Conservation (phyloP, 1,139 yeast species). For the Meyerozyma smithsonii region DNA sequence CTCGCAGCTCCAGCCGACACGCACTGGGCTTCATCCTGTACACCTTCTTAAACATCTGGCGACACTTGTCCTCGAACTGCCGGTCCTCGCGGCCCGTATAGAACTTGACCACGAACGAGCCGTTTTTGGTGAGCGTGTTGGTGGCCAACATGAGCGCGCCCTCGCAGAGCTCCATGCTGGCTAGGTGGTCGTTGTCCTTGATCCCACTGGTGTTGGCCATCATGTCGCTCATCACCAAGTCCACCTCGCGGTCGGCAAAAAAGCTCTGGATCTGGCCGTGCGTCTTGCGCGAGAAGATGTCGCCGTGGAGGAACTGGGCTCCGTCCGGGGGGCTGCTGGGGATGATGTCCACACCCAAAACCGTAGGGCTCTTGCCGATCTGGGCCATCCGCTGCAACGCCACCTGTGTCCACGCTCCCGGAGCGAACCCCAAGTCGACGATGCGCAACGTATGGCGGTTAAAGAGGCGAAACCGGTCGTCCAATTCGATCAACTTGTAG, state of each 20-base stretch:
- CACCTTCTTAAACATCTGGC: slow-evolving; percentile 28
- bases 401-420: slow-evolving; percentile 49
- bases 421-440: slow-evolving; percentile 64
- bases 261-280: slow-evolving; percentile 25
- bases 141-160: slow-evolving; percentile 31
- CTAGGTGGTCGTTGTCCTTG: slow-evolving; percentile 39
- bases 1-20: slow-evolving; percentile 37
- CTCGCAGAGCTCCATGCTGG: slow-evolving; percentile 43
- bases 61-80: slow-evolving; percentile 22
- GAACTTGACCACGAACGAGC: slow-evolving; percentile 37
- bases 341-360: slow-evolving; percentile 42
- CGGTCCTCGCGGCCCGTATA: slow-evolving; percentile 39
- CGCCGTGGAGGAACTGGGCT: slow-evolving; percentile 37
- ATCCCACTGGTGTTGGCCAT: slow-evolving; percentile 45
- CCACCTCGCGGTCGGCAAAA: slow-evolving; percentile 17
- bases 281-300: slow-evolving; percentile 30
- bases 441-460: slow-evolving; percentile 47
- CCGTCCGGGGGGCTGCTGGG: slow-evolving; percentile 38
- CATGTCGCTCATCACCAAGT: slow-evolving; percentile 43
- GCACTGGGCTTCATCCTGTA: slow-evolving; percentile 32
- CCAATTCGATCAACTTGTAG: slow-evolving; percentile 70
- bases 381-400: slow-evolving; percentile 24
- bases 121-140: slow-evolving; percentile 26
- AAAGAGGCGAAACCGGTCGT: slow-evolving; percentile 59
- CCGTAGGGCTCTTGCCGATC: slow-evolving; percentile 10